Evolutionary conservation across 108 stramenopile species (phyloP), one percentile per base, ranked within the genome.

Genomic region (Cyclotella baltica): DNA sequence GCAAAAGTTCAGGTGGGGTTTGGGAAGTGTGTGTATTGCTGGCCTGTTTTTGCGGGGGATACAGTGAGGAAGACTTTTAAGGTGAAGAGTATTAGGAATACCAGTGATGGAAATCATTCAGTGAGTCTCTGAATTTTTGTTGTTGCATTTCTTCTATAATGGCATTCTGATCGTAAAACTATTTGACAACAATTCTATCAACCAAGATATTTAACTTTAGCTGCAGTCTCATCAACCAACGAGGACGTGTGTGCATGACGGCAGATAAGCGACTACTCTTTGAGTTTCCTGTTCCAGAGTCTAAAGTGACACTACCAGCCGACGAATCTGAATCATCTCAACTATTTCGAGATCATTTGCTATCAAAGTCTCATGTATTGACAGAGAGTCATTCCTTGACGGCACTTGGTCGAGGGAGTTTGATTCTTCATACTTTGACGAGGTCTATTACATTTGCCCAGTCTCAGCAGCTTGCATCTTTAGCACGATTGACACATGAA

Each of bases 1-100:
- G 96, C 96, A 36, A 90, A 91, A 63, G 85, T 94, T 1, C 96
- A 94, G 76, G 90, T 95, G 10, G 95, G 92, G 13, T 92, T 90
- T 69, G 83, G 90, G 20, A 81, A 78, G 28, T 88, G 89, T 56
- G 48, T 81, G 4, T 96, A 96, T 73, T 81, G 88, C 29, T 96
- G 93, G 93, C 95, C 95, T 5, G 89, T 84, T 0, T 96, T 96
- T 69, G 80, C 89, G 23, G 96, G 96, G 4, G 96, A 94, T 83
- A 96, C 96, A 0, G 91, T 94, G 40, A 84, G 77, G 9, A 96
- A 96, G 81, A 73, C 81, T 28, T 94, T 94, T 67, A 67, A 87
- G 40, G 88, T 96, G 35, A 69, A 85, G 67, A 83, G 76, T 27
- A 83, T 96, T 16, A 78, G 90, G 23, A 91, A 87, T 67, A 91